Evolutionary conservation across 768 basidiomycete species (phyloP), one percentile per base, ranked within the genome.

Genomic region (Mycena filopes): DNA sequence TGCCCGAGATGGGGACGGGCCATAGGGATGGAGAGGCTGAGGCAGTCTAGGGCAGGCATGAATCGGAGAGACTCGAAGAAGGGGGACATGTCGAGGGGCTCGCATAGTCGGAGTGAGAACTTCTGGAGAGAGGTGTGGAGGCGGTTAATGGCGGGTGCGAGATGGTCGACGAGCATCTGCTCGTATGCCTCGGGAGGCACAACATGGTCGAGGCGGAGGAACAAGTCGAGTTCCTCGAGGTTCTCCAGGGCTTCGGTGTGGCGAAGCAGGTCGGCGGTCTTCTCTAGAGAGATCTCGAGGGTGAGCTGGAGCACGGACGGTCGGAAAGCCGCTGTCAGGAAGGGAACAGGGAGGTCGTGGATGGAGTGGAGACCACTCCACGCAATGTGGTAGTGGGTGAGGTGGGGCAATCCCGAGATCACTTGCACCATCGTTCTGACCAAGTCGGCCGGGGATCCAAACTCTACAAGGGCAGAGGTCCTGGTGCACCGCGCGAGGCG

Each of bases 301-400:
- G 79, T 79, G 16, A 82, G 76, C 59, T 80, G 81, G 28, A 78
- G 79, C 15, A 83, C 75, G 28, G 75, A 77, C 23, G 72, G 67
- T 10, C 76, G 74, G 69, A 80, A 79, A n/a, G 76, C 74, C 25
- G 79, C 76, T 25, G 75, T 67, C 3, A 82, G 72, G 62, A 80
- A 77, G 11, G 78, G 77, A 1, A 74, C 72, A 20, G 77, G 76
- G 26, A 75, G 70, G 64, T 72, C 60, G 43, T 69, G 43, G 51
- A 74, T 71, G 13, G 70, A 51, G 33, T 80, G 79, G 21, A 83
- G 76, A 20, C 82, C 82, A 36, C 75, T 79, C 84, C 84, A 86
- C 41, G 81, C 81, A 62, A 86, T 81, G 62, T 84, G 81, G 70
- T 84, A 84, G 67, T 84, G 81, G 16, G 79, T 81, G 13, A 86